Evolutionary conservation across 176 grass and related monocot species (phyloP), one percentile per base, ranked within the genome.

Genomic region (Oryza glumipatula): DNA sequence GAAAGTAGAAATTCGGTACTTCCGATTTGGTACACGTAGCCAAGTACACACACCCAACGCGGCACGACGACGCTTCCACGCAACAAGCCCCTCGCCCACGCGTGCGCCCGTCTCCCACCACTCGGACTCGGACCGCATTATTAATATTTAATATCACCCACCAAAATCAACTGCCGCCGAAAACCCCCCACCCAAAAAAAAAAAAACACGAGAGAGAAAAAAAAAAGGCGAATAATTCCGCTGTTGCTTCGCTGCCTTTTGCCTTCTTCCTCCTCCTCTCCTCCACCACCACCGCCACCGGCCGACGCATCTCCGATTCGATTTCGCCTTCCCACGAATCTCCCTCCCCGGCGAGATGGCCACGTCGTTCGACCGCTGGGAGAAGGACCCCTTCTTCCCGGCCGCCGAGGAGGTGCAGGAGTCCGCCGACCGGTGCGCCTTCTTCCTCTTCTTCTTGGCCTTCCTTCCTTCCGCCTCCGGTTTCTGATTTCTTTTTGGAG

Each of bases 321-420:
- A 9, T 13, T 13, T 52, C 63, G 72, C 35, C 35, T 5, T 36
- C 35, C 35, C 5, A 36, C 35, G 5, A 36, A 36, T 36, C 35
- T 36, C n/a, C n/a, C n/a, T 36, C 35, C 35, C 35, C 5, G 5
- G 36, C 36, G 36, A 38, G 47, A 97, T 97, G 94, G 90, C 92
- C 9, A 94, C 92, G 76, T 90, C 88, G 64, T 98, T 95, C 77
- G 92, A 98, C 73, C 88, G 88, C 45, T 98, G 95, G 95, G 92
- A 98, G 90, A 98, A 93, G 82, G 95, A 98, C 51, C 92, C 92
- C 66, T 98, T 98, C 88, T 98, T 98, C 80, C 81, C 78, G 11
- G 91, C 93, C 49, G 91, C 95, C 35, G 95, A 98, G 92, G 95
- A 98, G 87, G 93, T 95, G 64, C 93, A 98, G 78, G 89, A 93